Base-by-base conservation (phyloP, 208 protist genomes). In the Polymyxa betae region DNA sequence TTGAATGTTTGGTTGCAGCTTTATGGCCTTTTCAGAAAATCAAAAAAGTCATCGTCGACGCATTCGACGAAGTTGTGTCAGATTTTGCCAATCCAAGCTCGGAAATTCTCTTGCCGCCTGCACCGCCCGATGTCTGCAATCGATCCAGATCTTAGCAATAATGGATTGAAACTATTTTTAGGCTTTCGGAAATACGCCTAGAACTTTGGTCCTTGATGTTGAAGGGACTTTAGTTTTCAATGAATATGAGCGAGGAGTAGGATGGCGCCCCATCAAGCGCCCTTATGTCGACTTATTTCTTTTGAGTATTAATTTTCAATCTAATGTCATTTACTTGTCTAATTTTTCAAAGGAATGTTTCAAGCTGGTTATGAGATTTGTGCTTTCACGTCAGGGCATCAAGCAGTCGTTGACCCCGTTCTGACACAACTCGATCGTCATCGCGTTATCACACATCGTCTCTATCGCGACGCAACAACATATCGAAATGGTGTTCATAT, bases 251-350 rank as follows among this genome's bases (percentile, higher is more conserved):
- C 66, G 77, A 0, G 66, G 89, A n/a, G 20, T 77, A 38, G 91
- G 91, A 0, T 92, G 91, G 91, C 66, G 77, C 32, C 77, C 49
- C 38, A 43, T 89, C 10, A 92, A 92, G 52, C 91, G 91, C 32
- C 91, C 91, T 0, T 82, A 90, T 20, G 40, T 78, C 41, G 89
- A 92, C 38, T 64, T 29, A 16, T 91, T 92, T 38, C 54, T 92
- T 41, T 45, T 32, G 1, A 0, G 66, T 41, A 45, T 92, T 20
- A 0, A 0, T 0, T 41, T 24, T 1, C 54, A 45, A 40, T 92
- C 88, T n/a, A 77, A 92, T 35, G 43, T 92, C 46, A 68, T 90
- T 24, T 60, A 89, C 0, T 92, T 66, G 82, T 89, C 88, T 5
- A 88, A 90, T 16, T 49, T 29, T 0, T 10, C 54, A 24, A 66